Conservation (phyloP, 2,329 filamentous ascomycete genomes). For the Ascochyta viciae-villosae region DNA sequence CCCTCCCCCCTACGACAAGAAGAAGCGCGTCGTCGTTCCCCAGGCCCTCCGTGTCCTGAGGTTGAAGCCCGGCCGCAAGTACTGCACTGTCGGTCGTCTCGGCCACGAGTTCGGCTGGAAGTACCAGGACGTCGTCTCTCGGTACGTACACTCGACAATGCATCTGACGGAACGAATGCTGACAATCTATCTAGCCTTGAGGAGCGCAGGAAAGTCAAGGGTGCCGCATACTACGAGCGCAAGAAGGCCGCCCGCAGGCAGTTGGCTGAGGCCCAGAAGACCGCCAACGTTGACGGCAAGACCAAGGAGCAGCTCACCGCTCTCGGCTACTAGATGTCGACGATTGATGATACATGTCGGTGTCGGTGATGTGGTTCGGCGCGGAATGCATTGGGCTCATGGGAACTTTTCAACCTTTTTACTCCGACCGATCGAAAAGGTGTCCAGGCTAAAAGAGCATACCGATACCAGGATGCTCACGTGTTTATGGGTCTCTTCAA, state of each 20-base stretch:
- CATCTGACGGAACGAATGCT: conserved; percentile 18
- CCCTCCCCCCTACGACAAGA: conserved; percentile 98
- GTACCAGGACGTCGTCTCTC: conserved; percentile 98
- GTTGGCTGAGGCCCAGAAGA: conserved; percentile 91
- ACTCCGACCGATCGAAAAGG: conserved; percentile 47
- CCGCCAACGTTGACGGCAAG: conserved; percentile 84
- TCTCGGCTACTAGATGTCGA: conserved; percentile 81
- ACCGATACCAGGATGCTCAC: conserved; percentile 44
- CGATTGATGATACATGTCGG: conserved; percentile 39
- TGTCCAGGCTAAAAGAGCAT: conserved; percentile 51
- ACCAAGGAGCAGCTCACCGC: conserved; percentile 86
- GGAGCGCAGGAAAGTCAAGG: conserved; percentile 99
- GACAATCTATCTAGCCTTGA: conserved; percentile 73
- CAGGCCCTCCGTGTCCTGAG: conserved; percentile 96
- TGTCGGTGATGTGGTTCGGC: conserved; percentile 44
- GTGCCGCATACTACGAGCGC: conserved; percentile 98
- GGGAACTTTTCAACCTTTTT: conserved; percentile 48
- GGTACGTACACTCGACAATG: conserved; percentile 66
- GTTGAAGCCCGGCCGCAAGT: conserved; percentile 99
- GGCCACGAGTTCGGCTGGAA: conserved; percentile 99
- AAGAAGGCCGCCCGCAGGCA: conserved; percentile 97
- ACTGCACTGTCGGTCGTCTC: conserved; percentile 98
- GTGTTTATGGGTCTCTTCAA: conserved; percentile 50
- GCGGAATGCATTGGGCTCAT: conserved; percentile 49
- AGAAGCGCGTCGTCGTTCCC: conserved; percentile 99